These are phyloP conservation scores for Solanum paucissectum DNA, from an alignment of 257 asterid species.

Conservation along the genomic window DNA sequence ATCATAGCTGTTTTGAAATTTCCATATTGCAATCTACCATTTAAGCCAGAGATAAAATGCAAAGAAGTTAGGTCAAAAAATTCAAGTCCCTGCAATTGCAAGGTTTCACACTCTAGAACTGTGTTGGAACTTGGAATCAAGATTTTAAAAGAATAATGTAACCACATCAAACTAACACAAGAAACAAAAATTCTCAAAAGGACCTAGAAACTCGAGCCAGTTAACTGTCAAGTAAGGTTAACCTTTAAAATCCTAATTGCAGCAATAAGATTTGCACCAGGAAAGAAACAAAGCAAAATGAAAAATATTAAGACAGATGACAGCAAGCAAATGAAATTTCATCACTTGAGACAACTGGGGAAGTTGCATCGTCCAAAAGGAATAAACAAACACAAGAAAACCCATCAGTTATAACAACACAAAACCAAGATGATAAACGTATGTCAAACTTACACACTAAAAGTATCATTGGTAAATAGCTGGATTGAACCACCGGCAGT, in stretches of 20 bases:
- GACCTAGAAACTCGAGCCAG: not conserved
- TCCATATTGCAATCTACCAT: not conserved
- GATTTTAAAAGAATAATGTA: not conserved
- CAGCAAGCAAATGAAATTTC: not conserved
- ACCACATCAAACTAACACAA: not conserved
- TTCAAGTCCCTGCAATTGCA: not conserved
- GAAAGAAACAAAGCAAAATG: not conserved
- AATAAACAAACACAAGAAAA: not conserved
- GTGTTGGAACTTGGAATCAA: not conserved
- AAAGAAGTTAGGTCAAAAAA: not conserved
- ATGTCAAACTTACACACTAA: slow-evolving; percentile 73
- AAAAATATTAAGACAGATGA: not conserved
- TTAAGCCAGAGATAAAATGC: not conserved
- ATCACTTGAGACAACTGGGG: not conserved
- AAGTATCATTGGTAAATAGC: slow-evolving; percentile 72
- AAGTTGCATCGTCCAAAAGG: not conserved
- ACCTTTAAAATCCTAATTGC: not conserved
- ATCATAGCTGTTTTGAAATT: not conserved
- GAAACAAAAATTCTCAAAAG: not conserved
- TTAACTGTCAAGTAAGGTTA: not conserved
- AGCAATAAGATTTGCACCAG: not conserved
- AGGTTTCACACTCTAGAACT: not conserved
- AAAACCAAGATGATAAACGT: not conserved
- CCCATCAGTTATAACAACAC: not conserved
- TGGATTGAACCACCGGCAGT: slow-evolving; percentile 92